Base-by-base conservation (phyloP, 345 rosid species). In the Kandelia obovata region DNA sequence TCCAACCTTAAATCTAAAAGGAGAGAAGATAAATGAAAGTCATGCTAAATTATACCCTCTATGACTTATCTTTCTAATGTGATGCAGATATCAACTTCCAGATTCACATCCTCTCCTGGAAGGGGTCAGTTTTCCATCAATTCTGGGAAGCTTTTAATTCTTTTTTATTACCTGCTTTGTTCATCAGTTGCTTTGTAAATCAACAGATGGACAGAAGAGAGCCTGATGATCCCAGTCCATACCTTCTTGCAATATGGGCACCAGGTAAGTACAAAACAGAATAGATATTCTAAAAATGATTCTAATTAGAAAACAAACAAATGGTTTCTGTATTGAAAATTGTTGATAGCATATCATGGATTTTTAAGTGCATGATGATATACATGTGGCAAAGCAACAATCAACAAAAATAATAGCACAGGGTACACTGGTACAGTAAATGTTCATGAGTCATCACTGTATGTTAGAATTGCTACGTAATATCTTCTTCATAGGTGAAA, bases 181-280 rank as follows among this genome's bases (percentile, higher is more conserved):
- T 34, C 37, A 64, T 67, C 17, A 2, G 23, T 6, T 30, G 53
- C 43, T 51, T 37, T 21, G n/a, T 73, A 47, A 75, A 73, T 51
- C 73, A 70, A 63, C 85, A 95, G 99, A 74, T 90, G 81, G 98
- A 95, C 49, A 82, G 76, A 73, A 81, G 88, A 78, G 96, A 92
- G 78, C 81, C 79, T 55, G 98, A 90, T 72, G 98, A 95, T 75
- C 98, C 97, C 31, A 73, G 92, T 75, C 83, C 85, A 27, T 95
- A 92, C 73, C 87, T 95, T 67, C 92, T 95, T 58, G 98, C 99
- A 60, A 88, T 95, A 77, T 95, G 99, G 99, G 86, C 96, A 67
- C 99, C 99, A 83, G 99, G 99, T 90, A 70, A 72, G 74, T 49
- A 63, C 27, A 34, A 7, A 34, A 34, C 31, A 60, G 27, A 51